phyloP scores from a whole-genome alignment of 352 stramenopile genomes.

The Pelagophyceae sp. region DNA sequence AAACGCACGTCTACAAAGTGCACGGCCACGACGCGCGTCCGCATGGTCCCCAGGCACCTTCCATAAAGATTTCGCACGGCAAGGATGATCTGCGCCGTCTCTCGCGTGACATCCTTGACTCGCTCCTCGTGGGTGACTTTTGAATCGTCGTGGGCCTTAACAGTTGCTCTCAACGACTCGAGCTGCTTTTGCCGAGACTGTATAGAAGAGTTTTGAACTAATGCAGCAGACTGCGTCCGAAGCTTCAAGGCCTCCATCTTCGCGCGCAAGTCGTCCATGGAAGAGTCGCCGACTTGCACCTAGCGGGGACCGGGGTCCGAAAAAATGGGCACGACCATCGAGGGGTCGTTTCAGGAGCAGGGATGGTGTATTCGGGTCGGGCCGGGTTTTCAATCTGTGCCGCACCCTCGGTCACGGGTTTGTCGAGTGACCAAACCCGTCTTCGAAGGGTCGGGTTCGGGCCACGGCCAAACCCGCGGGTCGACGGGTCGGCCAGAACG shows the following conservation, averaged over 20 bases:
- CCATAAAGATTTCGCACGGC: slow-evolving; percentile 80
- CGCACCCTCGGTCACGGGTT: too few relatives aligned
- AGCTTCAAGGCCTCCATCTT: slow-evolving; percentile 49
- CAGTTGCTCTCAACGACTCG: slow-evolving; percentile 13
- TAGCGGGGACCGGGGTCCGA: too few relatives aligned
- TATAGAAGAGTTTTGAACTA: slow-evolving; percentile 70
- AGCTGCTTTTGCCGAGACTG: slow-evolving; percentile 43
- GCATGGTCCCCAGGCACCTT: slow-evolving; percentile 47
- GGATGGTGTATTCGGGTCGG: too few relatives aligned
- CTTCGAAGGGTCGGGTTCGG: too few relatives aligned
- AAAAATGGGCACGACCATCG: too few relatives aligned
- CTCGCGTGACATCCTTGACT: slow-evolving; percentile 63
- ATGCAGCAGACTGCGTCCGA: slow-evolving; percentile 49
- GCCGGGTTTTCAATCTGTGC: too few relatives aligned
- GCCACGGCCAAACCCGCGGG: too few relatives aligned
- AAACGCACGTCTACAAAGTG: background rate
- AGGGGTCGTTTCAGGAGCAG: too few relatives aligned
- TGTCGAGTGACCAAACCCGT: too few relatives aligned
- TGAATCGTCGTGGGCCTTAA: slow-evolving; percentile 29
- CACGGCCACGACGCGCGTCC: background rate
- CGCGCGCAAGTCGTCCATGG: slow-evolving; percentile 47
- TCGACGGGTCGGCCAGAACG: too few relatives aligned
- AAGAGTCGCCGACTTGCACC: background rate
- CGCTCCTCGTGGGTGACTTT: slow-evolving; percentile 24
- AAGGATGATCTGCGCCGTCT: slow-evolving; percentile 75